Evolutionary conservation across 176 grass and related monocot species (phyloP).

Genomic region (Guadua angustifolia): DNA sequence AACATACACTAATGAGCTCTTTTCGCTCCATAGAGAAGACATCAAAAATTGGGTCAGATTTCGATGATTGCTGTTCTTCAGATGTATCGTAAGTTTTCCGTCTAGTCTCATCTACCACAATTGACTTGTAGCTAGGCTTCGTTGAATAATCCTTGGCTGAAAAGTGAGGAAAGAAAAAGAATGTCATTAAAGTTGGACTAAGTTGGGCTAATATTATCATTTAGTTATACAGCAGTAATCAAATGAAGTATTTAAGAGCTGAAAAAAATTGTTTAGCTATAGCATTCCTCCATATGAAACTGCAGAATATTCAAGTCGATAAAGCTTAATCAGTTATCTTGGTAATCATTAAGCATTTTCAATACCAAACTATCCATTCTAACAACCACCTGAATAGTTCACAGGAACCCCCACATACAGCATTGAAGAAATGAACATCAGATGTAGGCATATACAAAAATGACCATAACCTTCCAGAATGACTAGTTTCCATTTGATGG

Average conservation of each 20-base stretch:
- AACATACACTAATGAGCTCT: slow-evolving; percentile 76
- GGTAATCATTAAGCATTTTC: background rate
- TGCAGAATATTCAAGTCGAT: slow-evolving; percentile 20
- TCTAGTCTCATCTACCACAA: slow-evolving; percentile 87
- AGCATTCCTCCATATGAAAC: slow-evolving; percentile 20
- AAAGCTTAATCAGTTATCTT: slow-evolving; percentile 9
- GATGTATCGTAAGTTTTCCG: slow-evolving; percentile 71
- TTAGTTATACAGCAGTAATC: slow-evolving; percentile 22
- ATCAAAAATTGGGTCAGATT: slow-evolving; percentile 64
- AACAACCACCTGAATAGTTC: slow-evolving; percentile 4
- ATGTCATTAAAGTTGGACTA: slow-evolving; percentile 24
- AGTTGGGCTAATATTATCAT: slow-evolving; percentile 1
- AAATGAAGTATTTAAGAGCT: slow-evolving; percentile 2
- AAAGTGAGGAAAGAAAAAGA: slow-evolving; percentile 44
- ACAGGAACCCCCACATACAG: background rate
- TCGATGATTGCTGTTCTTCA: slow-evolving; percentile 57
- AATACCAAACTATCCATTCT: background rate
- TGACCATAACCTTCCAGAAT: background rate
- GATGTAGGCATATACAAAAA: background rate
- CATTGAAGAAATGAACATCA: slow-evolving; percentile 12
- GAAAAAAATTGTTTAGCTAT: background rate
- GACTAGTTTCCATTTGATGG: slow-evolving; percentile 14
- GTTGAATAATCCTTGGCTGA: slow-evolving; percentile 63
- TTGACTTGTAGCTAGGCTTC: slow-evolving; percentile 56
- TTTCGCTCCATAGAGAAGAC: slow-evolving; percentile 58